Percentiles rank a stretch among this genome's conserved stretches.
These are phyloP conservation scores for Thymus mandschuricus DNA, from an alignment of 257 asterid species.

Conservation along the genomic window DNA sequence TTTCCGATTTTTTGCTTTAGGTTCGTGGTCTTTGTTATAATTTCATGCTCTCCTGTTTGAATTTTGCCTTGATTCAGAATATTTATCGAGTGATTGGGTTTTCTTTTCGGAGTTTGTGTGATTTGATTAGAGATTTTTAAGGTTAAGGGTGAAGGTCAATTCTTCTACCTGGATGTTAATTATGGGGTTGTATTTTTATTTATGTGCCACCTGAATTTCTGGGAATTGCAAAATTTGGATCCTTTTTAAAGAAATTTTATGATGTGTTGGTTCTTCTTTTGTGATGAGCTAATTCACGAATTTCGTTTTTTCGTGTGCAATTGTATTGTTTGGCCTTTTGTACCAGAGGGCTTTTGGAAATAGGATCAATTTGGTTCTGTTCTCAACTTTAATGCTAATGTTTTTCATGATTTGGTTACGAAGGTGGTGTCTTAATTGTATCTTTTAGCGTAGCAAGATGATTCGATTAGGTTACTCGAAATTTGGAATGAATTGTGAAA, in stretches of 20 bases:
- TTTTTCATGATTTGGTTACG: constrained; percentile 12
- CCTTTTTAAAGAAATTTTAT: neutral
- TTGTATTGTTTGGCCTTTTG: neutral
- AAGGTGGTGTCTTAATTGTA: neutral
- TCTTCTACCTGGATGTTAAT: neutral
- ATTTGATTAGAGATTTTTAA: neutral
- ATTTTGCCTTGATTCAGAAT: neutral
- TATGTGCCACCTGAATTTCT: neutral
- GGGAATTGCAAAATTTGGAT: constrained; percentile 10
- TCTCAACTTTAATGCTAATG: neutral
- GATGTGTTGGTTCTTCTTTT: constrained; percentile 5
- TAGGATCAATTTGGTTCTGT: neutral
- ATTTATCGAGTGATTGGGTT: neutral
- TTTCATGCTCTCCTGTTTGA: neutral
- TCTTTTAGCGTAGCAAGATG: neutral
- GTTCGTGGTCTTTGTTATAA: constrained; percentile 18
- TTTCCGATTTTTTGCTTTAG: constrained; percentile 18
- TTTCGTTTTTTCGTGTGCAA: constrained; percentile 14
- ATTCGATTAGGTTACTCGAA: neutral
- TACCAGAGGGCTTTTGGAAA: neutral
- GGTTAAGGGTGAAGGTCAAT: neutral
- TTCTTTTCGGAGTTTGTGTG: neutral
- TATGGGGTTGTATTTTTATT: constrained; percentile 5
- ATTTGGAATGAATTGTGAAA: constrained; percentile 2
- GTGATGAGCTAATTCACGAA: neutral